These are phyloP conservation scores for Verticillium tricorpus DNA, from an alignment of 2,329 filamentous ascomycete genomes.

Conservation along the genomic window DNA sequence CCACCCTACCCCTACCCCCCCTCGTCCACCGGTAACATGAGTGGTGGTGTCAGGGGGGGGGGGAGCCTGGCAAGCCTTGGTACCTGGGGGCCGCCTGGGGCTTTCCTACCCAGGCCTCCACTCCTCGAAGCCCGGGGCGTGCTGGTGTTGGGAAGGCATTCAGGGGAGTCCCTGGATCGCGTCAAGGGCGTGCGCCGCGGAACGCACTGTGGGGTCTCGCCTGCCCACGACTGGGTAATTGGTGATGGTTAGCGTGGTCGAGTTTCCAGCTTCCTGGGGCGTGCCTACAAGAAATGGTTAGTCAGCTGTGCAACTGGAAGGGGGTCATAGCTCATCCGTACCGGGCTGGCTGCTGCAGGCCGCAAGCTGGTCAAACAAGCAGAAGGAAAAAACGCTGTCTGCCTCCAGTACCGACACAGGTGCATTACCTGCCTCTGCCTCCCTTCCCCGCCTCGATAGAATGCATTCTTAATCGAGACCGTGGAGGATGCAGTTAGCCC, in stretches of 20 bases:
- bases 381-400: neutral
- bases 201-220: neutral
- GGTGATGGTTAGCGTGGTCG: neutral
- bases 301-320: neutral
- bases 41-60: neutral
- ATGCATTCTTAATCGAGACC: neutral
- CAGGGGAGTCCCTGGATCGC: neutral
- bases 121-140: neutral
- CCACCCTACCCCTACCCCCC: neutral
- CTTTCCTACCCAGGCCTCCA: neutral
- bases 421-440: too few relatives aligned
- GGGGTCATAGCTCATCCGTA: neutral
- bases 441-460: too few relatives aligned
- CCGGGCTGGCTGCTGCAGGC: neutral
- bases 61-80: neutral
- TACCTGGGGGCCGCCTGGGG: neutral
- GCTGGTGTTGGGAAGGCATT: neutral
- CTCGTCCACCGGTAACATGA: neutral
- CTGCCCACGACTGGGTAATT: neutral
- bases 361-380: too few relatives aligned
- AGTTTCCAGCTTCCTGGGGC: neutral
- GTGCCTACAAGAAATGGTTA: neutral
- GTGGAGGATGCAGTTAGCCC: too few relatives aligned
- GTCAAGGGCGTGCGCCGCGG: neutral
- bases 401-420: neutral